Conservation (phyloP, 2,329 filamentous ascomycete species). For the Periconia macrospinosa region DNA sequence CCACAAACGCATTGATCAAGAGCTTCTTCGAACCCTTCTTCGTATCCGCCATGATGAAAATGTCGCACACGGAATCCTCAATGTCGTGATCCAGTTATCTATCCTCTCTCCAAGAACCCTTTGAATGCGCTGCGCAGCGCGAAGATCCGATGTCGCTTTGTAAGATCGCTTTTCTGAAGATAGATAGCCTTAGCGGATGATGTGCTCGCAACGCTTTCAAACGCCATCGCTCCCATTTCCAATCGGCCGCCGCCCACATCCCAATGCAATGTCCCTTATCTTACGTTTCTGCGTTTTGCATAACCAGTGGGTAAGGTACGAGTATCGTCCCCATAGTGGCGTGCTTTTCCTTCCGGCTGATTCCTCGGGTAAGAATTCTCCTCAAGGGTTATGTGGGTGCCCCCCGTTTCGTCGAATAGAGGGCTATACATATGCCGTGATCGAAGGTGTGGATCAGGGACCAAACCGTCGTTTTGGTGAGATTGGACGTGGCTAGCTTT, state of each 20-base stretch:
- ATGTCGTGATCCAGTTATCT: slow-evolving; percentile 20
- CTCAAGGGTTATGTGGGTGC: too few species aligned
- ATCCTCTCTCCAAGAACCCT: slow-evolving; percentile 4
- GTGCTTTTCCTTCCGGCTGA: not conserved
- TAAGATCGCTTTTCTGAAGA: slow-evolving; percentile 2
- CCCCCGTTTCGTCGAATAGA: too few species aligned
- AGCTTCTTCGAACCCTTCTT: slow-evolving; percentile 44
- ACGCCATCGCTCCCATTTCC: slow-evolving; percentile 23
- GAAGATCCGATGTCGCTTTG: slow-evolving; percentile 25
- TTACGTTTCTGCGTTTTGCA: too few species aligned
- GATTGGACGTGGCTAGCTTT: too few species aligned
- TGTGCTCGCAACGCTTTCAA: slow-evolving; percentile 27
- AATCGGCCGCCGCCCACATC: not conserved
- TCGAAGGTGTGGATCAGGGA: too few species aligned
- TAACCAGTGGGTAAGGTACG: not conserved
- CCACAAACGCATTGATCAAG: slow-evolving; percentile 49
- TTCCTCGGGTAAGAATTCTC: not conserved
- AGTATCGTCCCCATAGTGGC: not conserved
- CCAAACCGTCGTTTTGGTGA: too few species aligned
- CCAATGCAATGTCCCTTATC: too few species aligned
- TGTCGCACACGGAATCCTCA: slow-evolving; percentile 13
- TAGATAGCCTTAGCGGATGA: slow-evolving; percentile 19
- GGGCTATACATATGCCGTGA: too few species aligned
- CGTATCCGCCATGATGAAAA: slow-evolving; percentile 11
- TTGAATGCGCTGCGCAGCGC: slow-evolving; percentile 3